Base-by-base conservation (phyloP, 2,329 filamentous ascomycete species). In the Ophiognomonia clavigignenti-juglandacearum region DNA sequence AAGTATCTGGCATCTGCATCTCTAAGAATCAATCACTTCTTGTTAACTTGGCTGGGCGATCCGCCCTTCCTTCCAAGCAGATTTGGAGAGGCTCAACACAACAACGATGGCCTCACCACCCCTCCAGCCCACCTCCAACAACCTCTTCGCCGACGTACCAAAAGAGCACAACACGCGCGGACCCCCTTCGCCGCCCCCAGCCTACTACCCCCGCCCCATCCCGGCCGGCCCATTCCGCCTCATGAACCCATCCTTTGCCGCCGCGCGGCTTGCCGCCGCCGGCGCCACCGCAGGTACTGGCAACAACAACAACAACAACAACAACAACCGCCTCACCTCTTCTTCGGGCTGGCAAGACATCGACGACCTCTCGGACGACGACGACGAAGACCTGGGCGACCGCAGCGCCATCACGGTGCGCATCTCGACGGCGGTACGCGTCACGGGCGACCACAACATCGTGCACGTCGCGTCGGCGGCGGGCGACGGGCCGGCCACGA, bases 401-500 rank as follows among this genome's bases (percentile, higher is more conserved):
- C 53, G 60, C 37, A 66, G 67, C 2, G 61, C 72, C 39, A 68
- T 78, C 48, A 64, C 60, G 40, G 59, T 81, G 37, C 64, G 61
- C 14, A 72, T 82, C 62, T 70, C 72, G 54, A 69, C 72, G 14
- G 66, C 71, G 1, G 59, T 79, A 56, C 64, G 56, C 50, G 64
- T 81, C 54, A 60, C 61, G 31, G 71, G 69, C 51, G 66, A 66
- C 59, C 64, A 71, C 59, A 82, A 81, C 59, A 57, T 75, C 40
- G 60, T 78, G 38, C 68, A 70, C 18, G 57, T 77, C 18, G 55
- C 62, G 0, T 57, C 66, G 4, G 64, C 68, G 5, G 26, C 13
- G 7, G 26, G 13, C 26, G 7, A 29, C 18, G 18, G 13, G 18
- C 64, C 70, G 1, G 58, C 66, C 5, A 59, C 61, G 4, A 64